Conservation (phyloP, 768 basidiomycete species). For the Naganishia onofrii region DNA sequence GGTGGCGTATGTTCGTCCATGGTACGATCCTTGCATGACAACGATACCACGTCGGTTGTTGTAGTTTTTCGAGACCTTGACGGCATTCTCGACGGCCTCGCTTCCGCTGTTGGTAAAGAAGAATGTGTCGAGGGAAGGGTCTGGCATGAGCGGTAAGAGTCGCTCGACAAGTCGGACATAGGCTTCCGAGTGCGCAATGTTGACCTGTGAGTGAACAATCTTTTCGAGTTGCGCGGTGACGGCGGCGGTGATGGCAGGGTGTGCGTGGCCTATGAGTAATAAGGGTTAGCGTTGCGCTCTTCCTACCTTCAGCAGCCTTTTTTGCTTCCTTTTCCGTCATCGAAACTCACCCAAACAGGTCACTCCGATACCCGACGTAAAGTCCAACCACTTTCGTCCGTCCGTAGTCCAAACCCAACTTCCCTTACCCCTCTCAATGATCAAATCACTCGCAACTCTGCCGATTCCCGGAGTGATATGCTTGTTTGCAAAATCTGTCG, state of each 20-base stretch:
- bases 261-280: slow-evolving; percentile 38
- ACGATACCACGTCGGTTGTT: slow-evolving; percentile 87
- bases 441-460: slow-evolving; percentile 47
- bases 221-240: slow-evolving; percentile 40
- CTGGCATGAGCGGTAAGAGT: slow-evolving; percentile 82
- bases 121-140: slow-evolving; percentile 86
- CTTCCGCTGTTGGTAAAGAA: slow-evolving; percentile 97
- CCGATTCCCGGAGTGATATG: slow-evolving; percentile 52
- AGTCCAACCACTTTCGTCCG: slow-evolving; percentile 74
- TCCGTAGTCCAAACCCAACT: slow-evolving; percentile 71
- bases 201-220: slow-evolving; percentile 55
- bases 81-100: slow-evolving; percentile 74
- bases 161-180: slow-evolving; percentile 82
- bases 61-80: slow-evolving; percentile 77
- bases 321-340: not conserved
- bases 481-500: slow-evolving; percentile 48
- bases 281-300: not conserved
- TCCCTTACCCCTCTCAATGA: slow-evolving; percentile 55
- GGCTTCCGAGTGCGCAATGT: slow-evolving; percentile 80
- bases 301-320: no score
- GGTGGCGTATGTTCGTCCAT: slow-evolving; percentile 88
- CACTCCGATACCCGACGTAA: slow-evolving; percentile 77
- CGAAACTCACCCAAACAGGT: slow-evolving; percentile 66
- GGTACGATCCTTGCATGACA: slow-evolving; percentile 75
- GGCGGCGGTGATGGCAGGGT: slow-evolving; percentile 45